Evolutionary conservation across 306 rosid genomes (phyloP), one percentile per base, ranked within the genome.

Genomic region (Dicorynia guianensis): DNA sequence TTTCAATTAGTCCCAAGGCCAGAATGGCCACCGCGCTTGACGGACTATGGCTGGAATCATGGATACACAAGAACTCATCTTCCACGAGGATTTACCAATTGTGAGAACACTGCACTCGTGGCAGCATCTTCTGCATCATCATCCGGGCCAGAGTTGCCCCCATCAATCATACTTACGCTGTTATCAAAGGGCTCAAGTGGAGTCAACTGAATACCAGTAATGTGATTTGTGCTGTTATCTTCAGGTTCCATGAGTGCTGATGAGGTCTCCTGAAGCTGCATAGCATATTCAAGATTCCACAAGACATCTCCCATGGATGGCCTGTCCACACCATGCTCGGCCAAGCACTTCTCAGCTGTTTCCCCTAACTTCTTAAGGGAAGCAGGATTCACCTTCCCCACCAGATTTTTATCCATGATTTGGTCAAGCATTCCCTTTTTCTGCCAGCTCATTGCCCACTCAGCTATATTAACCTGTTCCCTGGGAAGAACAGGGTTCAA

Each of bases 281-380:
- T 84, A 71, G 97, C 93, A 35, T 95, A 92, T 82, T 95, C 98
- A 53, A 95, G 95, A 58, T 92, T 92, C 96, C 98, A 92, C 80
- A 95, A 76, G 59, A 95, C 97, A 42, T 95, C 96, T 33, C 97
- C 98, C 98, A 95, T 95, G 3, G 98, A 86, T n/a, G 98, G 98
- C 80, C 98, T 85, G 65, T 95, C 97, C 19, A 86, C 96, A 14
- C 98, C 97, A 74, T 92, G 83, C 70, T 95, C 98, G 0, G 97
- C 96, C 47, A 95, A 81, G 72, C 98, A 95, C 83, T 92, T 95
- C 91, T 92, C 97, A 1, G 98, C 97, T 6, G 97, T 89, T 84
- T 95, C 98, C 15, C 97, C 97, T 40, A 90, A 92, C 83, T 95
- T 95, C 87, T 89, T 95, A 4, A 95, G 96, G 11, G 98, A 92